Conservation (phyloP, 192 early-diverging fungal genomes). For the Cetraspora pellucida region DNA sequence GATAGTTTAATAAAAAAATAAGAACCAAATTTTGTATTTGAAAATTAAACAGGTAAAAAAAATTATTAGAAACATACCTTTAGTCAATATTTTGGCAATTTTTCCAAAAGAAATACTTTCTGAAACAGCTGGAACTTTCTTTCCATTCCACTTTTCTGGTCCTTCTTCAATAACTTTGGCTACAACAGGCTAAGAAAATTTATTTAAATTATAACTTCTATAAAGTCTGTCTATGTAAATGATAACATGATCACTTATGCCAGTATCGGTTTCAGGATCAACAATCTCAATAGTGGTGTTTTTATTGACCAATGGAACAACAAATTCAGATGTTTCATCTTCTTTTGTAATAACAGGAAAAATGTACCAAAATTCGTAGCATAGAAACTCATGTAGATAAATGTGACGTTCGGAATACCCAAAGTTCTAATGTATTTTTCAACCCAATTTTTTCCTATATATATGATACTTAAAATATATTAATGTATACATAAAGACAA, state of each 20-base stretch:
- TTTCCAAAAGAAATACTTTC: not conserved
- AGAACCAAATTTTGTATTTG: too few relatives aligned
- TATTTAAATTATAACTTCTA: not conserved
- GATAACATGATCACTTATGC: not conserved
- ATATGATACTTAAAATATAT: not conserved
- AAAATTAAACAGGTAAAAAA: too few relatives aligned
- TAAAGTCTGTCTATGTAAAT: not conserved
- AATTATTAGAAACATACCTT: not conserved
- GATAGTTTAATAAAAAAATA: too few relatives aligned
- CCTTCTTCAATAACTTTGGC: conserved; percentile 17
- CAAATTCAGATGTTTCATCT: not conserved
- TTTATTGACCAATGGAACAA: not conserved
- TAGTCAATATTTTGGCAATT: not conserved
- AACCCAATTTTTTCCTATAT: conserved; percentile 2
- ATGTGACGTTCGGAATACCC: conserved; percentile 9
- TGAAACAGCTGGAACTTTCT: not conserved
- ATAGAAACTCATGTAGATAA: not conserved
- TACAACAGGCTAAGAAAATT: not conserved
- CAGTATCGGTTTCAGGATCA: not conserved
- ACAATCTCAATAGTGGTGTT: not conserved
- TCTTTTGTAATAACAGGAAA: not conserved
- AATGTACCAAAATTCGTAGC: not conserved
- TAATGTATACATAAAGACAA: too few relatives aligned
- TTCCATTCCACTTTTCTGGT: conserved; percentile 8
- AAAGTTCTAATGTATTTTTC: conserved; percentile 3